These are phyloP conservation scores for Rhododendron griersonianum DNA, from an alignment of 148 eudicot species.

Conservation along the genomic window DNA sequence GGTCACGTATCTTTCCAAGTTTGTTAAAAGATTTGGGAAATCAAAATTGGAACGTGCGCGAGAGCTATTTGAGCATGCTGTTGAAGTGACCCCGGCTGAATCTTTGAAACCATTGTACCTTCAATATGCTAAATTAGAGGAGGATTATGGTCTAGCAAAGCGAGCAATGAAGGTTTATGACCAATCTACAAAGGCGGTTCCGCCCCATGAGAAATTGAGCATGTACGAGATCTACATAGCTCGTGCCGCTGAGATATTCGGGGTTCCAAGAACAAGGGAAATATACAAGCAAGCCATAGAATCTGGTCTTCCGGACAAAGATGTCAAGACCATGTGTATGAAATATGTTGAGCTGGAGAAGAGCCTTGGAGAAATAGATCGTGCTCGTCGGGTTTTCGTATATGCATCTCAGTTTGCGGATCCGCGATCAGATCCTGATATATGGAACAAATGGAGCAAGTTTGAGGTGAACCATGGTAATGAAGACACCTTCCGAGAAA, in stretches of 20 bases:
- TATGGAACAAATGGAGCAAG: constrained; percentile 86
- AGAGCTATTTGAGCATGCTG: constrained; percentile 91
- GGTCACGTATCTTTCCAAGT: constrained; percentile 87
- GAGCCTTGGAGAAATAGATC: constrained; percentile 91
- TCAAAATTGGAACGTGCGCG: constrained; percentile 83
- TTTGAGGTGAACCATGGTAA: constrained; percentile 97
- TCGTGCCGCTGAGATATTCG: constrained; percentile 89
- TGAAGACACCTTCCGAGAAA: constrained; percentile 88
- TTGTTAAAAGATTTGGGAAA: constrained; percentile 81
- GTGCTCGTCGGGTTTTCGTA: constrained; percentile 63
- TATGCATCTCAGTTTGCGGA: constrained; percentile 74
- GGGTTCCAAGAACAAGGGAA: constrained; percentile 86
- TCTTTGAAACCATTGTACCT: constrained; percentile 73
- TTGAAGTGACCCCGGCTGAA: constrained; percentile 89
- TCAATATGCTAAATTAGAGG: constrained; percentile 92
- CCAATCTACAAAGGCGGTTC: constrained; percentile 85
- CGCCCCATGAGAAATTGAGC: constrained; percentile 77
- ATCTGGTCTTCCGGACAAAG: constrained; percentile 92
- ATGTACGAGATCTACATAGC: constrained; percentile 96
- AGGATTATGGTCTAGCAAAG: constrained; percentile 87
- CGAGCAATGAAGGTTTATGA: constrained; percentile 91
- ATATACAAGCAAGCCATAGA: constrained; percentile 90
- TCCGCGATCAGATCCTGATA: constrained; percentile 76
- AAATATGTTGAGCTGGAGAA: constrained; percentile 92
- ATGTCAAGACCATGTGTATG: constrained; percentile 78